Evolutionary conservation across 75 land plant genomes (phyloP), one percentile per base, ranked within the genome.

Genomic region (Picea glauca): DNA sequence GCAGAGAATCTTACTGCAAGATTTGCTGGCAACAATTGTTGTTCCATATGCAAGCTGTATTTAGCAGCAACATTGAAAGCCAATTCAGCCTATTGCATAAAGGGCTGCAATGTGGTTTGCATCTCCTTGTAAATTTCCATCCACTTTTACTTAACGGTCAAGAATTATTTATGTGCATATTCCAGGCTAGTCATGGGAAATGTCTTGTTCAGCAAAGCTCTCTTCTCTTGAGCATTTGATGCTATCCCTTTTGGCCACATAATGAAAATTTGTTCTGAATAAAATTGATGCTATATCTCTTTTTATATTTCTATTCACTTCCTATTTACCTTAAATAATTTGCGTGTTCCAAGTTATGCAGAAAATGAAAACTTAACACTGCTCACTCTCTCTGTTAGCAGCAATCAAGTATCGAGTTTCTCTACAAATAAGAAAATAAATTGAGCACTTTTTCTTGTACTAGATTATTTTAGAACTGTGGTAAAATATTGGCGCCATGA

Each of bases 91-190:
- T 32, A 43, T 43, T 11, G 9, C 26, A 70, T 68, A 43, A 20
- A 43, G 18, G 40, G 54, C 12, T 43, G 74, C 46, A 2, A 13
- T n/a, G 74, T 23, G 3, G 40, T 70, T 32, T 26, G 70, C 74
- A 43, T 70, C 54, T 70, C 50, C 9, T 9, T 70, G 74, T 70
- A 70, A 70, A 70, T 38, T 70, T 43, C 8, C 35, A n/a, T 40
- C 35, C 18, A 2, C 23, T n/a, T 68, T 20, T 38, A 68, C 46
- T 38, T 38, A 70, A 4, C 33, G 20, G 33, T 40, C 18, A 38
- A 46, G 74, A 70, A 43, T 70, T 70, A 70, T 70, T 70, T 43
- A 70, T 43, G 74, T 70, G 54, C 74, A 70, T 70, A 43, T 38
- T 43, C 8, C n/a, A 70, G 12, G 40, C 3, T 18, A 40, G n/a